Conservation (phyloP, 768 basidiomycete species). For the Tricholoma saponaceum region DNA sequence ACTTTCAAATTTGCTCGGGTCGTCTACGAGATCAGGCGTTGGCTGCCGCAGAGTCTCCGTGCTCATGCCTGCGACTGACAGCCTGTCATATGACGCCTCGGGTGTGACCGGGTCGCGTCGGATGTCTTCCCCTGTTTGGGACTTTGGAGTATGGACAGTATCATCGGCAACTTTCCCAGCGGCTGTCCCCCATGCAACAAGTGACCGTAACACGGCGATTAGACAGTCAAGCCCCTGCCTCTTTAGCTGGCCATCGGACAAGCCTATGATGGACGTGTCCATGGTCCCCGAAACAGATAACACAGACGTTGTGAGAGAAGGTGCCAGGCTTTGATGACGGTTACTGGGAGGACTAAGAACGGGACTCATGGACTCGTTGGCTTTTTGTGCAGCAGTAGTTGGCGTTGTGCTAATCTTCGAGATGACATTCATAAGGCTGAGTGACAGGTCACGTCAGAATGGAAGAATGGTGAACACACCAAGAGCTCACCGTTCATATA, state of each 20-base stretch:
- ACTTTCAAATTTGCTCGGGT: slow-evolving; percentile 88
- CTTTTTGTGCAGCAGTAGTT: slow-evolving; percentile 43
- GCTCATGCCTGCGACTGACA: slow-evolving; percentile 43
- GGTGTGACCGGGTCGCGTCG: slow-evolving; percentile 48
- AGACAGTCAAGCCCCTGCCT: slow-evolving; percentile 95
- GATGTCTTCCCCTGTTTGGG: slow-evolving; percentile 50
- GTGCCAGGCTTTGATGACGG: slow-evolving; percentile 35
- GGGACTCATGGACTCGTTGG: slow-evolving; percentile 58
- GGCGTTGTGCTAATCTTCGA: slow-evolving; percentile 80
- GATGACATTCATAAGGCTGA: slow-evolving; percentile 89
- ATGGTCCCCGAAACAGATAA: slow-evolving; percentile 62
- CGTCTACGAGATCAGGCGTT: slow-evolving; percentile 82
- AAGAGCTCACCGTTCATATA: slow-evolving; percentile 83
- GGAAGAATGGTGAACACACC: not conserved
- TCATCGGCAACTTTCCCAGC: slow-evolving; percentile 44
- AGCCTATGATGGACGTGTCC: slow-evolving; percentile 63
- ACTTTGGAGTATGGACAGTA: slow-evolving; percentile 34
- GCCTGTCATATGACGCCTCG: slow-evolving; percentile 52
- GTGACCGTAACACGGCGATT: slow-evolving; percentile 80
- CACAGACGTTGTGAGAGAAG: slow-evolving; percentile 60
- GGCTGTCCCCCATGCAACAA: slow-evolving; percentile 86
- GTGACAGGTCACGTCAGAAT: slow-evolving; percentile 6
- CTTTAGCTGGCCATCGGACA: slow-evolving; percentile 80
- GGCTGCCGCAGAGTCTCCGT: slow-evolving; percentile 56
- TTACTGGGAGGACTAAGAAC: slow-evolving; percentile 51